Percentiles rank a stretch among this genome's conserved stretches.
Conservation (phyloP, 495 filamentous ascomycete genomes). For the Penicillium robsamsonii region DNA sequence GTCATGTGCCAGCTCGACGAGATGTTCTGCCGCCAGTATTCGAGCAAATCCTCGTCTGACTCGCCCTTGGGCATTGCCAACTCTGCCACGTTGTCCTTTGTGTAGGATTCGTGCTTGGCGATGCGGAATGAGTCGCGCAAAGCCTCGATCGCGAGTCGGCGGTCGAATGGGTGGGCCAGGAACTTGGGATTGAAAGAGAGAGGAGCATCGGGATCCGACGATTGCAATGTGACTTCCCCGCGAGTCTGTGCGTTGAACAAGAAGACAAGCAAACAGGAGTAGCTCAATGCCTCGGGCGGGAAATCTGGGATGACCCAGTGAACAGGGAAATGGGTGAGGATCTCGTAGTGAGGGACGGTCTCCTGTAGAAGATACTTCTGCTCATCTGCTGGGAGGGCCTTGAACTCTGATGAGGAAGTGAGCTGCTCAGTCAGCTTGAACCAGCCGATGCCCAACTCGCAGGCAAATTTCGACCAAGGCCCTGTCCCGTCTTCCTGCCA, state of each 20-base stretch:
- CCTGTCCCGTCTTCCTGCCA: constrained; percentile 49
- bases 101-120: constrained; percentile 23
- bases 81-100: constrained; percentile 25
- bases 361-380: constrained; percentile 36
- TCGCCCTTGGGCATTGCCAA: constrained; percentile 43
- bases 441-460: constrained; percentile 49
- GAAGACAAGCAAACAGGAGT: constrained; percentile 25
- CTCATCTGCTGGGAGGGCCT: constrained; percentile 35
- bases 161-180: constrained; percentile 54
- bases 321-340: constrained; percentile 33
- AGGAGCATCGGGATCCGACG: constrained; percentile 48
- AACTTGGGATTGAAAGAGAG: constrained; percentile 55
- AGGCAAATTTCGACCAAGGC: constrained; percentile 37
- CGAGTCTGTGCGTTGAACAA: constrained; percentile 32
- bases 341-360: constrained; percentile 45
- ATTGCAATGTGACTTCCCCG: constrained; percentile 53
- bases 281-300: constrained; percentile 22
- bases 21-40: constrained; percentile 41
- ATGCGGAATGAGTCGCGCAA: constrained; percentile 44
- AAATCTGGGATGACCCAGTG: constrained; percentile 32
- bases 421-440: constrained; percentile 47
- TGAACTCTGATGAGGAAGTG: constrained; percentile 36
- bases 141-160: constrained; percentile 51
- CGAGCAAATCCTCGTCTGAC: constrained; percentile 55
- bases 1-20: constrained; percentile 47